phyloP scores from a whole-genome alignment of 1,139 yeast species.

The Citeromyces hawaiiensis region DNA sequence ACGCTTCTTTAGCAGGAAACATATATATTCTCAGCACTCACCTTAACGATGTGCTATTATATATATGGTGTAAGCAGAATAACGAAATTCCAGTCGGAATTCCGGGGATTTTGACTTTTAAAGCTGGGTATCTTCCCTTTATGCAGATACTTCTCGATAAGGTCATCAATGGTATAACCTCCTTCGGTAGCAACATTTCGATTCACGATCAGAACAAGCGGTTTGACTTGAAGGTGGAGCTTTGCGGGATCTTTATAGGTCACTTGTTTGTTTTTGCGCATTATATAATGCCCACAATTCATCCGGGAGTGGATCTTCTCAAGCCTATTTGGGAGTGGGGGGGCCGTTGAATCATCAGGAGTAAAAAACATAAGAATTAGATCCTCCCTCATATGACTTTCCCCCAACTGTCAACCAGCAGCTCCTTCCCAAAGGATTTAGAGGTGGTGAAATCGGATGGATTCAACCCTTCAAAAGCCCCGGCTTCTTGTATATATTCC shows the following conservation, averaged over 20 bases:
- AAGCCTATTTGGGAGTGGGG: conserved; percentile 15
- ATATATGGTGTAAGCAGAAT: conserved; percentile 31
- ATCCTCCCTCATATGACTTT: neutral
- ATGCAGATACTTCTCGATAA: conserved; percentile 9
- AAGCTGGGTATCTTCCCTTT: conserved; percentile 30
- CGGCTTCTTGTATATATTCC: neutral
- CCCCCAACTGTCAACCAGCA: neutral
- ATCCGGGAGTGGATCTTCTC: conserved; percentile 14
- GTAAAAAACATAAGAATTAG: no score
- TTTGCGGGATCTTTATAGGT: conserved; percentile 27
- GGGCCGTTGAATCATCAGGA: no score
- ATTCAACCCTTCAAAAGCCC: neutral
- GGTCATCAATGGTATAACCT: conserved; percentile 12
- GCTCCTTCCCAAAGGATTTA: neutral
- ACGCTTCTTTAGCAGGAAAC: conserved; percentile 17
- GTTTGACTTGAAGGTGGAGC: conserved; percentile 12
- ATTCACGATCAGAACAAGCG: neutral
- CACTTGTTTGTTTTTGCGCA: conserved; percentile 26
- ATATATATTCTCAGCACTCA: conserved; percentile 21
- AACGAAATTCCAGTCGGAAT: conserved; percentile 23
- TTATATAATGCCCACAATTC: conserved; percentile 27
- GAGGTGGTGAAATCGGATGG: neutral
- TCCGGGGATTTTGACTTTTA: conserved; percentile 23
- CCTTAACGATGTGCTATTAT: conserved; percentile 23
- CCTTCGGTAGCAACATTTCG: conserved; percentile 5